Percentiles rank a stretch among this genome's conserved stretches.
Conservation (phyloP, 805 yeast species). For the Metschnikowia henanensis region DNA sequence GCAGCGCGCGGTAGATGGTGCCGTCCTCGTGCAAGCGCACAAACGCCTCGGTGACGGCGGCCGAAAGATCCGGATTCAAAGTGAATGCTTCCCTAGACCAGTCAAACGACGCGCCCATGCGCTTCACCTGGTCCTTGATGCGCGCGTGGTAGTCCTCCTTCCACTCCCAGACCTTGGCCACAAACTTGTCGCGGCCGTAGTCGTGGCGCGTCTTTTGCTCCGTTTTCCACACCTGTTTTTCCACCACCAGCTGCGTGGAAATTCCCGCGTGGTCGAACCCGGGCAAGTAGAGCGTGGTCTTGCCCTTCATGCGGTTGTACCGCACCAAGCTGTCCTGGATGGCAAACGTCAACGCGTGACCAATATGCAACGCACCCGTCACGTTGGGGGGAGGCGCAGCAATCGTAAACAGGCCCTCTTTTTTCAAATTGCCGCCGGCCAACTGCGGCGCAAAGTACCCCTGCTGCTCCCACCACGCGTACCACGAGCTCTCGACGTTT, state of each 20-base stretch:
- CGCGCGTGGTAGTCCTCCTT: constrained; percentile 88
- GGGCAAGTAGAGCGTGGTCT: constrained; percentile 88
- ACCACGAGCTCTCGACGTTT: constrained; percentile 96
- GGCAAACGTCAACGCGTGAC: constrained; percentile 94
- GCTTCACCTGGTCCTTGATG: constrained; percentile 80
- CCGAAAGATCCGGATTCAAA: constrained; percentile 70
- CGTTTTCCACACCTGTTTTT: constrained; percentile 89
- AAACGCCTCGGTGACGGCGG: constrained; percentile 88
- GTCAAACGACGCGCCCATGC: constrained; percentile 95
- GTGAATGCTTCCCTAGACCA: constrained; percentile 97
- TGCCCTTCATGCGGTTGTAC: constrained; percentile 96
- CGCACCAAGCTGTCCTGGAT: constrained; percentile 93
- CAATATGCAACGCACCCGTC: constrained; percentile 98
- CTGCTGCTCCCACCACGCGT: constrained; percentile 92
- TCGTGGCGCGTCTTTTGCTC: constrained; percentile 93
- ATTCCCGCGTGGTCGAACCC: constrained; percentile 99
- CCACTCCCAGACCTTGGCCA: constrained; percentile 96
- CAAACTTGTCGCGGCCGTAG: constrained; percentile 87
- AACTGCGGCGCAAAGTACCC: constrained; percentile 89
- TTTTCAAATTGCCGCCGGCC: constrained; percentile 69
- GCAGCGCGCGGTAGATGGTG: constrained; percentile 87
- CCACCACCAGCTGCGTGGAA: constrained; percentile 97
- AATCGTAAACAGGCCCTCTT: constrained; percentile 83
- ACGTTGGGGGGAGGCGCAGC: constrained; percentile 99
- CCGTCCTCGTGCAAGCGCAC: constrained; percentile 93